These are phyloP conservation scores for Leccinum olivaceopallidum DNA, from an alignment of 768 basidiomycete species.

Conservation along the genomic window DNA sequence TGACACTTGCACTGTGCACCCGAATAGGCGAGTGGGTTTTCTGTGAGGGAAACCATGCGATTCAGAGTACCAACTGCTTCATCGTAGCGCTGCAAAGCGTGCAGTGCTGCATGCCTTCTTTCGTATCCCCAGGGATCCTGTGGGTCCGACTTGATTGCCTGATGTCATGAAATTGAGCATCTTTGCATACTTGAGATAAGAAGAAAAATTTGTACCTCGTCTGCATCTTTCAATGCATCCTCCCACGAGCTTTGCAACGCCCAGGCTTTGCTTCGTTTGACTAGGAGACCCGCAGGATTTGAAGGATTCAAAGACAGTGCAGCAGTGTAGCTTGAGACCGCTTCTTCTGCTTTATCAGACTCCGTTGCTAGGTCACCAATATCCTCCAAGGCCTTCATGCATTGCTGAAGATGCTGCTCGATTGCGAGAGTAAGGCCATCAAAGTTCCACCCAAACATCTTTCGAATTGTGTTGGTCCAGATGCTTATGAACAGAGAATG, in stretches of 20 bases:
- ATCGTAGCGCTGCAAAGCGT: background rate
- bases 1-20: background rate
- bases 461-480: background rate
- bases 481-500: too few relatives aligned
- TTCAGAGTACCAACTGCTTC: background rate
- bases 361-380: background rate
- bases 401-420: background rate
- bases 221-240: slow-evolving; percentile 14
- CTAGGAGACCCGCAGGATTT: background rate
- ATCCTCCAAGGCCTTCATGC: background rate
- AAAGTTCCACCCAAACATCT: slow-evolving; percentile 17
- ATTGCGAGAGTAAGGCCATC: background rate
- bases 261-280: slow-evolving; percentile 7
- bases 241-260: background rate
- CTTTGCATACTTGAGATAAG: too few relatives aligned
- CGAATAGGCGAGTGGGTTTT: background rate
- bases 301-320: slow-evolving; percentile 3
- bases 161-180: fast-evolving
- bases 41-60: slow-evolving; percentile 1
- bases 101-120: slow-evolving; percentile 1
- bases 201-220: slow-evolving; percentile 1
- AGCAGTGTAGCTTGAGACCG: slow-evolving; percentile 1
- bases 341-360: background rate
- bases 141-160: slow-evolving; percentile 7
- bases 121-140: background rate